Evolutionary conservation across 345 rosid species (phyloP).

Genomic region (Aquilaria malaccensis): DNA sequence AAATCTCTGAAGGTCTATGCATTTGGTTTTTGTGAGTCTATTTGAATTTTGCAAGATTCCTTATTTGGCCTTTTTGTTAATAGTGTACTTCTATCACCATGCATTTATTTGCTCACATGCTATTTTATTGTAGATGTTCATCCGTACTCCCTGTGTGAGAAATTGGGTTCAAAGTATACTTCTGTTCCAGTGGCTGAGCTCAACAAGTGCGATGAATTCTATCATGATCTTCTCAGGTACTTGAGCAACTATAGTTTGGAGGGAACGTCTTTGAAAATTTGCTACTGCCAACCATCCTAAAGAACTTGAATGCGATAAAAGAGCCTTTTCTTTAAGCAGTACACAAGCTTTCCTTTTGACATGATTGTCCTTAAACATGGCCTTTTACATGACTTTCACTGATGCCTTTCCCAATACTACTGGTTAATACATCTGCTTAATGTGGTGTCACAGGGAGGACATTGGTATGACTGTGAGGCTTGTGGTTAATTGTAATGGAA

Average conservation of each 20-base stretch:
- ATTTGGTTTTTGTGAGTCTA: slow-evolving; percentile 86
- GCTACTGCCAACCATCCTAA: background rate
- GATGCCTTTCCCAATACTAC: too few relatives aligned
- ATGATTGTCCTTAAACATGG: too few relatives aligned
- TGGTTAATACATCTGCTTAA: background rate
- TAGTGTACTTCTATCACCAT: background rate
- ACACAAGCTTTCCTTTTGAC: too few relatives aligned
- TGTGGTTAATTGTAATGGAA: slow-evolving; percentile 82
- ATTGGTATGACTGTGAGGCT: slow-evolving; percentile 86
- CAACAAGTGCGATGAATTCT: slow-evolving; percentile 43
- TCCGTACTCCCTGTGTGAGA: slow-evolving; percentile 71
- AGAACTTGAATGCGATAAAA: too few relatives aligned
- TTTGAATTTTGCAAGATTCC: slow-evolving; percentile 13
- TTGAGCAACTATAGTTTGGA: background rate
- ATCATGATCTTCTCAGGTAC: slow-evolving; percentile 90
- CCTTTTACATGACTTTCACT: too few relatives aligned
- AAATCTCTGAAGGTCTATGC: slow-evolving; percentile 83
- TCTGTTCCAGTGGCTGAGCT: slow-evolving; percentile 50
- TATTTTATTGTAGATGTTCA: slow-evolving; percentile 50
- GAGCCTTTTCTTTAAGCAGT: too few relatives aligned
- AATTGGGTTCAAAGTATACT: slow-evolving; percentile 72
- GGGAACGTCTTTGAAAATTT: background rate
- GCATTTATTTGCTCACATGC: slow-evolving; percentile 10
- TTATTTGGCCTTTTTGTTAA: background rate
- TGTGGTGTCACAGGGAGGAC: slow-evolving; percentile 54